A percentile compares a stretch with the other conserved stretches of the same genome.
Evolutionary conservation across 805 yeast genomes (phyloP).

Genomic region (Candida cerambycidarum): DNA sequence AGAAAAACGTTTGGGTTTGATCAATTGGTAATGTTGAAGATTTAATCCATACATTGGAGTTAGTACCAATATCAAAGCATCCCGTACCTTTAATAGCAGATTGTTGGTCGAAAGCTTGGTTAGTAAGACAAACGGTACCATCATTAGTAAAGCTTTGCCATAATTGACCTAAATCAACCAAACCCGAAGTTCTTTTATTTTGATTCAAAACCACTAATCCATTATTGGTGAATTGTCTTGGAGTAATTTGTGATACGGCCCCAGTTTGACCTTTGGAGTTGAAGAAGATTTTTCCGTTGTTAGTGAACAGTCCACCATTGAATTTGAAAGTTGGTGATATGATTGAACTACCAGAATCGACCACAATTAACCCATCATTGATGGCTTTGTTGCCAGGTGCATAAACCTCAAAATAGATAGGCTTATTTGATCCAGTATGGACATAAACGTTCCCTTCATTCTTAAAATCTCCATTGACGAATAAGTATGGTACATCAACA

Average conservation of each 20-base stretch:
- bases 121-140: slow-evolving; percentile 24
- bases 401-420: slow-evolving; percentile 16
- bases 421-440: slow-evolving; percentile 15
- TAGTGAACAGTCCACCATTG: slow-evolving; percentile 18
- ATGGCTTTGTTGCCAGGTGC: slow-evolving; percentile 11
- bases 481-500: slow-evolving; percentile 19
- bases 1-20: slow-evolving; percentile 16
- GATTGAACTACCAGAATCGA: slow-evolving; percentile 20
- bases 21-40: slow-evolving; percentile 12
- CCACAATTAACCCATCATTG: slow-evolving; percentile 23
- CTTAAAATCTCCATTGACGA: slow-evolving; percentile 21
- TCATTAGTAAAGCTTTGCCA: slow-evolving; percentile 17
- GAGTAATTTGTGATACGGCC: slow-evolving; percentile 13
- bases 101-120: slow-evolving; percentile 19
- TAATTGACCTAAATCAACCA: slow-evolving; percentile 14
- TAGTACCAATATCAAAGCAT: slow-evolving; percentile 20
- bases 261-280: slow-evolving; percentile 20
- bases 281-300: slow-evolving; percentile 24
- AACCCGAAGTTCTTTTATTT: slow-evolving; percentile 19
- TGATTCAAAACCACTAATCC: slow-evolving; percentile 23
- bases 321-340: slow-evolving; percentile 20
- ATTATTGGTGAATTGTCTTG: slow-evolving; percentile 16
- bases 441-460: slow-evolving; percentile 23
- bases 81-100: slow-evolving; percentile 21
- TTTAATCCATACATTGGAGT: slow-evolving; percentile 16